phyloP scores from a whole-genome alignment of 148 eudicot genomes.

The Rhododendron kiyosumense region DNA sequence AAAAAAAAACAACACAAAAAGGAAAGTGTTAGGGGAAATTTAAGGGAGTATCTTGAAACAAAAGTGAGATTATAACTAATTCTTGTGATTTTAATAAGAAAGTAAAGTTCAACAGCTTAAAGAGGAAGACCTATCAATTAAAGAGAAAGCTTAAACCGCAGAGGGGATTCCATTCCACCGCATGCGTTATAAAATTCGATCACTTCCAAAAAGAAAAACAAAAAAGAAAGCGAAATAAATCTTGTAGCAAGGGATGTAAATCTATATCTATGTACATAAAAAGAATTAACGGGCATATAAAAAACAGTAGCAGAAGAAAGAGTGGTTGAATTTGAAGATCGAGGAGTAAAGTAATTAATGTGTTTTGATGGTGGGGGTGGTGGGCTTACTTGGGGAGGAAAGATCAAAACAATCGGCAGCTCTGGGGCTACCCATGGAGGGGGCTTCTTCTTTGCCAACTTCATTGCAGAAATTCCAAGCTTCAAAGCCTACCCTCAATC shows the following conservation, averaged over 20 bases:
- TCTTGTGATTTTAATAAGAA: neutral
- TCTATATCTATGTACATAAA: neutral
- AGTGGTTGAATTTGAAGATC: neutral
- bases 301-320: neutral
- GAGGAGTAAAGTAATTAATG: neutral
- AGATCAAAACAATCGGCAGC: slow-evolving; percentile 87
- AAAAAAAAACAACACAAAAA: neutral
- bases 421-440: slow-evolving; percentile 77
- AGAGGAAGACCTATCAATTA: neutral
- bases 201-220: neutral
- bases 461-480: slow-evolving; percentile 93
- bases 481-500: slow-evolving; percentile 64
- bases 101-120: neutral
- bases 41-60: neutral
- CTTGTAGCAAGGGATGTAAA: neutral
- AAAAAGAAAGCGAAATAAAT: neutral
- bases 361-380: neutral
- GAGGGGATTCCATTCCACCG: neutral
- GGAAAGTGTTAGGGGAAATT: neutral
- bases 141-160: neutral
- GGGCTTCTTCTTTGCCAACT: slow-evolving; percentile 71
- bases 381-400: slow-evolving; percentile 8
- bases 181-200: neutral
- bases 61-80: neutral
- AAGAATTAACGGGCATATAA: neutral